Base-by-base conservation (phyloP, 371 early-diverging fungal species). In the Mortierella sp. region DNA sequence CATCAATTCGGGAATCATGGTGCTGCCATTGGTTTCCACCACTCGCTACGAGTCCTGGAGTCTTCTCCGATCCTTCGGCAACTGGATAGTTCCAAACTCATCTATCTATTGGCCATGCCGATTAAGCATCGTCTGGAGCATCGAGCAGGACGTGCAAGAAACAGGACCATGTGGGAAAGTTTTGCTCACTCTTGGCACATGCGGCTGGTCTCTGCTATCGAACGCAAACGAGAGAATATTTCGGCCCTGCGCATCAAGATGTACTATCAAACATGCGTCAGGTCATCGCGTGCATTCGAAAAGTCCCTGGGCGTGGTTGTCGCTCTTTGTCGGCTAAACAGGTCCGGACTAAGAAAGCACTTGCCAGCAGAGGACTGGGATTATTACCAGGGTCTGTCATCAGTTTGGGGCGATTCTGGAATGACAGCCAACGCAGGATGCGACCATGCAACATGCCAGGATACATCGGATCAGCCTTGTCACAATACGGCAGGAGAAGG, bases 231-330 rank as follows among this genome's bases (percentile, higher is more conserved):
- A 14, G 64, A 72, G 46, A 50, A 43, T 11, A 21, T 76, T 4
- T 80, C 80, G 17, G 60, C 63, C 1, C 60, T 79, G 8, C 57
- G 81, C n/a, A 56, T 78, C 62, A 78, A 68, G 50, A 78, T 79
- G 80, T 79, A 76, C 51, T 81, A 79, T 46, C 62, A 65, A 23
- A 76, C 64, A 4, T 70, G 64, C 24, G 71, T 79, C 30, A 58
- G 78, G 17, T 53, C 61, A 14, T 71, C 78, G 15, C 60, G 70
- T 3, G 48, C 64, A 6, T 79, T 73, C 23, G 79, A 79, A n/a
- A 64, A 62, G 42, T 71, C 79, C 0, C 31, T 64, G 4, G 62
- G 65, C 4, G 55, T 76, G 23, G 50, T 70, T 28, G 52, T 34
- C 4, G 49, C 57, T 0, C 70, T 76, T 1, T 60, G 78, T 42